Conservation (phyloP, 345 rosid genomes). For the Camelina sativa region DNA sequence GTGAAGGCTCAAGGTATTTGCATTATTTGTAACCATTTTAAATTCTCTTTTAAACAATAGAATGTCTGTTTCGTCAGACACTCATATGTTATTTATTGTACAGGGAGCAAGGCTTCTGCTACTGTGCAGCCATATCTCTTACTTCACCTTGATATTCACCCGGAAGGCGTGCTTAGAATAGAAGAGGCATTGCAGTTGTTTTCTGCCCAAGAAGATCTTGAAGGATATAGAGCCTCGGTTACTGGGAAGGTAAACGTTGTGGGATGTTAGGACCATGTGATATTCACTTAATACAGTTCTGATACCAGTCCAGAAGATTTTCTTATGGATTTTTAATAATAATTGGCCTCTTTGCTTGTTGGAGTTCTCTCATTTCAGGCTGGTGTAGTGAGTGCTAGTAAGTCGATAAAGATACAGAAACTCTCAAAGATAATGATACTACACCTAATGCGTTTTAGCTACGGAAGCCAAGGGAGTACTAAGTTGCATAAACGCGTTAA, state of each 20-base stretch:
- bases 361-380: slow-evolving; percentile 54
- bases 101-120: slow-evolving; percentile 85
- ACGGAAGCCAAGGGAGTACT: slow-evolving; percentile 91
- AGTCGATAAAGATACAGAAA: slow-evolving; percentile 76
- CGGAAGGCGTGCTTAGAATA: slow-evolving; percentile 70
- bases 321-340: neutral
- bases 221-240: slow-evolving; percentile 79
- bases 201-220: slow-evolving; percentile 79
- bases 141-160: slow-evolving; percentile 87
- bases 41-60: neutral
- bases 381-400: slow-evolving; percentile 80
- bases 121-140: slow-evolving; percentile 85
- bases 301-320: neutral
- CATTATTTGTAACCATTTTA: slow-evolving; percentile 2
- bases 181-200: slow-evolving; percentile 88
- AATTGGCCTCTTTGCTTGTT: slow-evolving; percentile 17
- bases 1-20: slow-evolving; percentile 77
- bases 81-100: slow-evolving; percentile 27
- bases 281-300: neutral
- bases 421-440: slow-evolving; percentile 89
- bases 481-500: slow-evolving; percentile 81
- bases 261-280: slow-evolving; percentile 3
- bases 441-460: slow-evolving; percentile 93
- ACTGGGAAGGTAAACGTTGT: slow-evolving; percentile 73
- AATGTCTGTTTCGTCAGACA: slow-evolving; percentile 10